A percentile compares a stretch with the other conserved stretches of the same genome.
These are phyloP conservation scores for Hypoxylon sp. DNA, from an alignment of 2,329 filamentous ascomycete genomes.

Conservation along the genomic window DNA sequence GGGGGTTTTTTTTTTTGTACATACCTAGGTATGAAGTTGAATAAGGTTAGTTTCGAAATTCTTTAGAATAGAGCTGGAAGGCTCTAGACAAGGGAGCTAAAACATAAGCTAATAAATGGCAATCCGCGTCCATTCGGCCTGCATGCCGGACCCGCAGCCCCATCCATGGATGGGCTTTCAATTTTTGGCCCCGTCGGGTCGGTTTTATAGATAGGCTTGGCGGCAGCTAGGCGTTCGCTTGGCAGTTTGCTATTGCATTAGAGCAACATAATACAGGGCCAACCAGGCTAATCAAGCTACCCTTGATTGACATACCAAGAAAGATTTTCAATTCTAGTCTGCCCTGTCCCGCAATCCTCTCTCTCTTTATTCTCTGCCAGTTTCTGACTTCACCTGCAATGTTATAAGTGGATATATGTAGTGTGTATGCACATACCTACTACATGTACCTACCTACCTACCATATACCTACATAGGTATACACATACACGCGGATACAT, in stretches of 20 bases:
- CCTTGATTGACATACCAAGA: constrained; percentile 40
- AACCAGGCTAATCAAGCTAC: constrained; percentile 32
- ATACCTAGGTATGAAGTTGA: constrained; percentile 7
- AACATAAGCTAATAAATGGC: constrained; percentile 29
- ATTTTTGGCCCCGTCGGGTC: constrained; percentile 40
- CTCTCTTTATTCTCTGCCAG: not conserved
- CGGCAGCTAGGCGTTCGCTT: constrained; percentile 29
- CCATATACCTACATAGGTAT: not conserved
- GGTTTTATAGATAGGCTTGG: constrained; percentile 37
- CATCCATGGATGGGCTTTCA: constrained; percentile 11
- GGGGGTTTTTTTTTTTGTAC: no score
- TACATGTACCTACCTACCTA: not conserved
- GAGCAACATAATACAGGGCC: constrained; percentile 9
- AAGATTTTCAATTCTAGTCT: constrained; percentile 32
- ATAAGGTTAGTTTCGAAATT: constrained; percentile 37
- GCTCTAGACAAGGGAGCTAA: constrained; percentile 19
- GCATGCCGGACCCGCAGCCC: constrained; percentile 40
- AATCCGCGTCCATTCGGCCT: constrained; percentile 33
- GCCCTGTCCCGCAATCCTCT: constrained; percentile 7
- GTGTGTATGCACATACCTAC: constrained; percentile 13
- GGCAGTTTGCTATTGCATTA: constrained; percentile 28
- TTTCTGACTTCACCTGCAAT: not conserved
- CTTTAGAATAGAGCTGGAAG: constrained; percentile 31
- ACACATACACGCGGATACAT: constrained; percentile 2
- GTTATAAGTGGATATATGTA: not conserved